Evolutionary conservation across 768 basidiomycete species (phyloP).

Genomic region (Russula abietina): DNA sequence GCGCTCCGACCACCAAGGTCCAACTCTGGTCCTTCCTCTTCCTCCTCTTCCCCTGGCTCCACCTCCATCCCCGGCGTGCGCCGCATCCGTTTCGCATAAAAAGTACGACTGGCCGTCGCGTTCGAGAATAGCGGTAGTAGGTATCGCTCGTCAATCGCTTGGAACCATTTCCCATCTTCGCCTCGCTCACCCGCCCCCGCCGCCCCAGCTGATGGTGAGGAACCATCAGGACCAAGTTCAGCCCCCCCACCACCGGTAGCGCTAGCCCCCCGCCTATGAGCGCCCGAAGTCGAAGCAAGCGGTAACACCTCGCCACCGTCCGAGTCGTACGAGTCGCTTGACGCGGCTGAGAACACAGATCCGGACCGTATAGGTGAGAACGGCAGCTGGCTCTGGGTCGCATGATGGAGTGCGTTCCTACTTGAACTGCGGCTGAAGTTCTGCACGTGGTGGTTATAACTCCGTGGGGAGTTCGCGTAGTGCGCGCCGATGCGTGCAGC

Average conservation of each 20-base stretch:
- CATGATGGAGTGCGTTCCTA: constrained; percentile 4
- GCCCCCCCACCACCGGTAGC: neutral
- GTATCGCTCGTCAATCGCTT: constrained; percentile 89
- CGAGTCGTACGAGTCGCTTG: constrained; percentile 73
- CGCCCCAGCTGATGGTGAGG: constrained; percentile 3
- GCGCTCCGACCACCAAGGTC: constrained; percentile 36
- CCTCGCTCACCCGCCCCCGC: constrained; percentile 25
- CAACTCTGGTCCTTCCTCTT: constrained; percentile 30
- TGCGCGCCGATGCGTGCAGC: constrained; percentile 48
- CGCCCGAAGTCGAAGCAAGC: constrained; percentile 50
- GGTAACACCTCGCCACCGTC: constrained; percentile 73
- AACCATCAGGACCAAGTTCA: constrained; percentile 7
- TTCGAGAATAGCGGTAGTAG: constrained; percentile 89
- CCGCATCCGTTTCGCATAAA: constrained; percentile 70
- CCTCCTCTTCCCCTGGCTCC: constrained; percentile 20
- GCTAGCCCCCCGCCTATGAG: neutral
- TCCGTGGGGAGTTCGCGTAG: constrained; percentile 37
- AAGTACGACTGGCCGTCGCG: constrained; percentile 80
- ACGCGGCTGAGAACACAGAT: constrained; percentile 58
- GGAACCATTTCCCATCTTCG: constrained; percentile 94
- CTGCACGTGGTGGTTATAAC: constrained; percentile 59
- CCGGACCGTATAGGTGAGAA: constrained; percentile 26
- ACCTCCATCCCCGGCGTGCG: constrained; percentile 33
- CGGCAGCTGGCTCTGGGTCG: neutral
- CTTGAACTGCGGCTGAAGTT: neutral